phyloP scores from a whole-genome alignment of 1,284 basidiomycete genomes.

The Phaffia rhodozyma region DNA sequence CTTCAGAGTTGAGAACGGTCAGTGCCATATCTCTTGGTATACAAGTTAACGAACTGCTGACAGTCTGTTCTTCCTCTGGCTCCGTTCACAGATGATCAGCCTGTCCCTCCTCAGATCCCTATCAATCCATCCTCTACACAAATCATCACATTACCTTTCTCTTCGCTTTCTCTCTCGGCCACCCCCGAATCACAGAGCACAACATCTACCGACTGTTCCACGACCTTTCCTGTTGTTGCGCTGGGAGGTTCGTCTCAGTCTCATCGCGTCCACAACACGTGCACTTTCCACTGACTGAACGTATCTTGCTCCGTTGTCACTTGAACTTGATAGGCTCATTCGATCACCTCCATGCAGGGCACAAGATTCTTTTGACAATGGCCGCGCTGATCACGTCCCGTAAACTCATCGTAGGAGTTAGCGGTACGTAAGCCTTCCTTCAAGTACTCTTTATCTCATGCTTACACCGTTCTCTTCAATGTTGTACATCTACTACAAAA shows the following conservation, averaged over 20 bases:
- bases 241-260: constrained; percentile 3
- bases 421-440: constrained; percentile 41
- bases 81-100: background rate
- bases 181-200: background rate
- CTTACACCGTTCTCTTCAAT: background rate
- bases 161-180: background rate
- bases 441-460: background rate
- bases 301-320: constrained; percentile 10
- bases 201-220: constrained; percentile 9
- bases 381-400: constrained; percentile 62
- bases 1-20: constrained; percentile 21
- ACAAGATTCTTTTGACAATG: constrained; percentile 93
- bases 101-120: constrained; percentile 14
- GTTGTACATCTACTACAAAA: background rate
- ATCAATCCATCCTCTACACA: too few relatives aligned
- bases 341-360: constrained; percentile 93
- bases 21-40: background rate
- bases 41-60: background rate
- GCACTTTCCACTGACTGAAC: background rate
- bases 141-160: background rate
- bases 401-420: constrained; percentile 82
- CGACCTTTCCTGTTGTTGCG: constrained; percentile 43
- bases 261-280: background rate
- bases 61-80: background rate
- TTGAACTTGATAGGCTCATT: constrained; percentile 56